Base-by-base conservation (phyloP, 2,329 filamentous ascomycete species). In the Pseudovirgaria hyperparasitica region DNA sequence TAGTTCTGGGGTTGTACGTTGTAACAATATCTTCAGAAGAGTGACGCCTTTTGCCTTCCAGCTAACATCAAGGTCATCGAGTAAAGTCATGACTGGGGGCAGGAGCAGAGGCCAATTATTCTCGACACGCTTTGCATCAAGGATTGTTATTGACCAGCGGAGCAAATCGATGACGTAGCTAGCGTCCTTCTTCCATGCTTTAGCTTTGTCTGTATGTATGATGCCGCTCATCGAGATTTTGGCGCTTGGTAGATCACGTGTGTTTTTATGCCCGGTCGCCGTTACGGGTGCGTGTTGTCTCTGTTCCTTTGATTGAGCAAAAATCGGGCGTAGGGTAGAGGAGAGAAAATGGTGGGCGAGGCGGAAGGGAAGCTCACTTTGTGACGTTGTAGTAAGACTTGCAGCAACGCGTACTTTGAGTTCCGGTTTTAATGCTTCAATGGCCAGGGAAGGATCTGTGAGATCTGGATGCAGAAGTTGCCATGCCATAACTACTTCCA, bases 401-500 rank as follows among this genome's bases (percentile, higher is more conserved):
- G n/a, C n/a, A n/a, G n/a, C n/a, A n/a, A n/a, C n/a, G 41, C 28
- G 32, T 45, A 29, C 29, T 22, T 27, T 34, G 26, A 25, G 35
- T 34, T 21, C 16, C 30, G 28, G 16, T 40, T 52, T 54, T 22
- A 65, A 58, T 33, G 57, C 56, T 39, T 59, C 54, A 26, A 65
- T 58, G 9, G 58, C 60, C 29, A 49, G 47, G 17, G 45, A 42
- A 16, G 64, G 55, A 35, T 86, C 76, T 4, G 65, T 70, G 31
- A 60, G 62, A 4, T 63, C 63, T 0, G 85, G 82, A 45, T 96
- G 73, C 19, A 82, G 69, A 27, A 96, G 66, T 54, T 96, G 90
- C 85, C 86, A 96, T 34, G 75, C 74, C 53, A 92, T 70, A 34
- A 82, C 80, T 4, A 85, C 62, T 17, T 92, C 78, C 24, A 93